Base-by-base conservation (phyloP, 2,329 filamentous ascomycete species). In the Penicillium janthinellum region DNA sequence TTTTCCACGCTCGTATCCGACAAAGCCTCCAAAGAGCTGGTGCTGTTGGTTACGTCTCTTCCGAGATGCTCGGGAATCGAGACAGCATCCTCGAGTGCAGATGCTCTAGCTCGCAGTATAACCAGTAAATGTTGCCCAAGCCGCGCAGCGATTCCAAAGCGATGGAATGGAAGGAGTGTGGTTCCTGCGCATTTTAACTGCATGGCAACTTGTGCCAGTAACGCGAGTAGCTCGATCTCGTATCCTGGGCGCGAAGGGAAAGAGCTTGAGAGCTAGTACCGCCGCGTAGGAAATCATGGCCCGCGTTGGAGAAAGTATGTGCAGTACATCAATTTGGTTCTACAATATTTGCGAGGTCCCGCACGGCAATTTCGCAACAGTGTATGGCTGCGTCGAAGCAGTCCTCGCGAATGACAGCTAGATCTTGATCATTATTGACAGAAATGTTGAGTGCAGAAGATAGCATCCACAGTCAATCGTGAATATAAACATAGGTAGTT, bases 221-320 rank as follows among this genome's bases (percentile, higher is more conserved):
- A 37, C 1, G 68, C 64, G 15, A 73, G 60, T 0, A 73, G 65
- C 41, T 73, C 70, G 3, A 67, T 45, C 20, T 73, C 67, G 44
- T 48, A 45, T 5, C 65, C 66, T 3, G 56, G 12, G 1, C 60
- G 57, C n/a, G 60, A 37, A 28, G 0, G 69, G 69, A 10, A 72
- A 72, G 2, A 73, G 31, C 52, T 67, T 65, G 2, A 73, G 47
- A 0, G 71, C 60, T 2, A 73, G 58, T 12, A 73, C 68, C 0
- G 67, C 70, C 0, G 70, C 66, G 37, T 73, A 73, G 0, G 70
- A 66, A 35, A 72, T 70, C 71, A 74, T 74, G 0, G 71, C 71
- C 71, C 71, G 73, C 0, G 69, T 73, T 0, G 71, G 71, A n/a
- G 71, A 65, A 20, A 74, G 54, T 70, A 74, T 72, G 25, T 20